These are phyloP conservation scores for Fennellomyces sp. DNA, from an alignment of 371 early-diverging fungal species.

Conservation along the genomic window DNA sequence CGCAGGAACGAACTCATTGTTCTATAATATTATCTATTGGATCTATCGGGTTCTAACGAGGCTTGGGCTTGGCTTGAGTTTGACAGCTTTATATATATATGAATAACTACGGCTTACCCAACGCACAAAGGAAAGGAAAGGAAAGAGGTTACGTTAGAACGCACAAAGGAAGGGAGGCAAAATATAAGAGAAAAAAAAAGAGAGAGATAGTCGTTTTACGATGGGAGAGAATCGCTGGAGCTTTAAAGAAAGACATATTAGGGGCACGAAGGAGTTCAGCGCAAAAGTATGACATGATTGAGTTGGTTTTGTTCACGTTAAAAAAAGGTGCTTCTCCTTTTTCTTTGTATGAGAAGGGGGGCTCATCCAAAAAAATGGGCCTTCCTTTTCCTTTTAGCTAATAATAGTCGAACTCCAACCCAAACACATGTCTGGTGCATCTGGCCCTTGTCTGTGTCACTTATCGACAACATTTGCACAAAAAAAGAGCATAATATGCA, in stretches of 20 bases:
- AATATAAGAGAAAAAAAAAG: background rate
- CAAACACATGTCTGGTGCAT: too few relatives aligned
- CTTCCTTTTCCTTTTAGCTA: background rate
- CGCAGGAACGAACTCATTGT: constrained; percentile 19
- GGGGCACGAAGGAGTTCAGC: constrained; percentile 4
- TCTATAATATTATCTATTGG: background rate
- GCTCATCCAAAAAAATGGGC: background rate
- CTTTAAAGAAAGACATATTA: constrained; percentile 2
- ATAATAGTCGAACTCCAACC: too few relatives aligned
- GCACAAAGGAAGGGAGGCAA: too few relatives aligned
- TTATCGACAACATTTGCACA: too few relatives aligned
- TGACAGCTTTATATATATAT: too few relatives aligned
- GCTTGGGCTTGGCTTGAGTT: too few relatives aligned
- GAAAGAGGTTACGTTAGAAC: too few relatives aligned
- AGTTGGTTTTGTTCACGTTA: constrained; percentile 16
- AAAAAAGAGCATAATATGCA: too few relatives aligned
- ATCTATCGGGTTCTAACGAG: too few relatives aligned
- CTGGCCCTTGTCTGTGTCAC: too few relatives aligned
- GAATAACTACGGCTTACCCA: too few relatives aligned
- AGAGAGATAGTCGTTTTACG: background rate
- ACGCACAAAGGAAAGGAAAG: too few relatives aligned
- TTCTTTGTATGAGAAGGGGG: background rate
- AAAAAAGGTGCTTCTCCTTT: constrained; percentile 7
- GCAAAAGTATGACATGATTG: constrained; percentile 1
- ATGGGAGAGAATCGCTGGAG: background rate